Conservation (phyloP, 495 filamentous ascomycete species). For the Tuber borchii region DNA sequence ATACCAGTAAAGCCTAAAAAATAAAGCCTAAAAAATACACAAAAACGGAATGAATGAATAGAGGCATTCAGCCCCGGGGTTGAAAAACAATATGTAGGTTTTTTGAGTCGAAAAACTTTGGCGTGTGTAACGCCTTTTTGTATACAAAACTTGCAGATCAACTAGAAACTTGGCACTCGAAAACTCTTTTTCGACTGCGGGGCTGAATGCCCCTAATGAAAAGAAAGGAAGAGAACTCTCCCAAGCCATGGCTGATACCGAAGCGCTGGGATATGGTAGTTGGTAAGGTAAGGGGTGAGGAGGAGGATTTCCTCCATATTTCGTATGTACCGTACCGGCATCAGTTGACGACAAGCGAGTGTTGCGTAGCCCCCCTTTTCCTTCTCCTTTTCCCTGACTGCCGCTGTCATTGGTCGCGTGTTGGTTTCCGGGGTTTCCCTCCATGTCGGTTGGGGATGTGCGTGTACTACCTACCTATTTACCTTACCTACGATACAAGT, state of each 20-base stretch:
- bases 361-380: not conserved
- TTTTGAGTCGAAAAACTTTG: too few species aligned
- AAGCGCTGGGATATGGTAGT: not conserved
- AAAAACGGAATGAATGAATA: too few species aligned
- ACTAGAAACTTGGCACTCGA: too few species aligned
- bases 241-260: not conserved
- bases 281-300: too few species aligned
- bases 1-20: not conserved
- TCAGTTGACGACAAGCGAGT: not conserved
- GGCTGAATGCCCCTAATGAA: too few species aligned
- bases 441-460: not conserved
- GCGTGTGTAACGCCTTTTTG: too few species aligned
- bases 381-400: not conserved
- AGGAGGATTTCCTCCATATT: not conserved
- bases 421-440: not conserved
- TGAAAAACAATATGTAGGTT: too few species aligned
- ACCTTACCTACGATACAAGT: too few species aligned
- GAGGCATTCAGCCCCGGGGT: too few species aligned
- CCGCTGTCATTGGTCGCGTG: not conserved
- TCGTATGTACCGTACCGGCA: not conserved
- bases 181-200: too few species aligned
- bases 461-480: too few species aligned
- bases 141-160: too few species aligned
- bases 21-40: not conserved
- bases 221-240: not conserved